Base-by-base conservation (phyloP, 495 filamentous ascomycete genomes). In the Penicillium robsamsonii region DNA sequence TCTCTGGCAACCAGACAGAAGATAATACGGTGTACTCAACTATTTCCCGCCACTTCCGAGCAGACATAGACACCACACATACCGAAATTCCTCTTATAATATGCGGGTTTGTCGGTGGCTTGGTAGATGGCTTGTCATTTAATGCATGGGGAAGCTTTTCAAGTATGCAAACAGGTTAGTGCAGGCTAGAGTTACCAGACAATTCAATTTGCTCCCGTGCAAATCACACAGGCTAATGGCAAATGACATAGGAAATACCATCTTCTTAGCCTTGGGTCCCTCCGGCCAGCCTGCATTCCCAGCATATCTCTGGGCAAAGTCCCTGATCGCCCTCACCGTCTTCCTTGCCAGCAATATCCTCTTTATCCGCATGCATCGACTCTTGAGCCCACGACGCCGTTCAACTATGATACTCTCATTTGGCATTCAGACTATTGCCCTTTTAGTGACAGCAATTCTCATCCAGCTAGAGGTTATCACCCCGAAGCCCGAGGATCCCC, bases 121-220 rank as follows among this genome's bases (percentile, higher is more conserved):
- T 75, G 17, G 69, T 75, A 1, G 73, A 75, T 37, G 72, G 71
- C 11, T 35, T 74, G 3, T 72, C 76, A 46, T 78, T 68, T 55
- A 64, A 70, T 62, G 79, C 80, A 30, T 83, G 80, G 66, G 78
- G 81, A 4, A 81, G 77, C 61, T 84, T 83, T 60, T 72, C 79
- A 31, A 79, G 78, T 53, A 83, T 84, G 81, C 81, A 84, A 63
- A 83, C 81, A 49, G 79, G 79, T 52, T 43, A 76, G 70, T 59
- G 9, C 8, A 46, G 3, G 60, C 57, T 43, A 24, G 12, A 35
- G 7, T 0, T 48, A 18, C 18, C 0, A 1, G 15, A 12, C 1
- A 37, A n/a, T 9, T 9, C 1, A 37, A n/a, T 9, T 9, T 17
- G 15, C n/a, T 8, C 13, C 33, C 7, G n/a, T 38, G n/a, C 35